Conservation (phyloP, 139 green algal species). For the Desmodesmus armatus region DNA sequence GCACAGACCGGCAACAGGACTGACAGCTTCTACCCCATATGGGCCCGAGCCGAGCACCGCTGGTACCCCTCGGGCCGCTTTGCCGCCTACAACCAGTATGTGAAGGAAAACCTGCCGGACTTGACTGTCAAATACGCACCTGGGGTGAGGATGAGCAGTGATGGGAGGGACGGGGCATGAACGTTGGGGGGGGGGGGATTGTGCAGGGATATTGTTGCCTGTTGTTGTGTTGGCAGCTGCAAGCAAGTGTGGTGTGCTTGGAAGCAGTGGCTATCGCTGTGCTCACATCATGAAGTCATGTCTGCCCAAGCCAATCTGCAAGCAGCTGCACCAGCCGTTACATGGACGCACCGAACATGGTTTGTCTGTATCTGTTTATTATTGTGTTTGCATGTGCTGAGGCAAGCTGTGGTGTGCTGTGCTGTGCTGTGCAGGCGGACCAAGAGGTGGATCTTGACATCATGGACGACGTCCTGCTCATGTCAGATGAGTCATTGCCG, state of each 20-base stretch:
- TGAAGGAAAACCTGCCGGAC: conserved; percentile 26
- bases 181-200: background rate
- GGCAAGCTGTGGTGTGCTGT: background rate
- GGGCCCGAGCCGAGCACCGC: conserved; percentile 33
- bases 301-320: background rate
- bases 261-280: background rate
- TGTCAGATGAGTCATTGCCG: conserved; percentile 15
- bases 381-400: background rate
- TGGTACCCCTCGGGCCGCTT: conserved; percentile 37
- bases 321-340: background rate
- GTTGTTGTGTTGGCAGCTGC: background rate
- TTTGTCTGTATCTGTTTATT: background rate
- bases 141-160: conserved; percentile 35
- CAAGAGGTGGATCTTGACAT: conserved; percentile 37
- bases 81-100: conserved; percentile 37
- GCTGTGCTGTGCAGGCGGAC: background rate
- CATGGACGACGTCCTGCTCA: conserved; percentile 31
- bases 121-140: conserved; percentile 29
- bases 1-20: conserved; percentile 22
- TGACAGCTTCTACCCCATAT: conserved; percentile 30
- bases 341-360: background rate
- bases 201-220: background rate
- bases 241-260: background rate
- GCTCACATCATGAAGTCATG: background rate
- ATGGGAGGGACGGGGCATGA: too few species aligned